A percentile compares a stretch with the other conserved stretches of the same genome.
phyloP scores from a whole-genome alignment of 805 yeast genomes.

The Wickerhamiella kurtzmanii region DNA sequence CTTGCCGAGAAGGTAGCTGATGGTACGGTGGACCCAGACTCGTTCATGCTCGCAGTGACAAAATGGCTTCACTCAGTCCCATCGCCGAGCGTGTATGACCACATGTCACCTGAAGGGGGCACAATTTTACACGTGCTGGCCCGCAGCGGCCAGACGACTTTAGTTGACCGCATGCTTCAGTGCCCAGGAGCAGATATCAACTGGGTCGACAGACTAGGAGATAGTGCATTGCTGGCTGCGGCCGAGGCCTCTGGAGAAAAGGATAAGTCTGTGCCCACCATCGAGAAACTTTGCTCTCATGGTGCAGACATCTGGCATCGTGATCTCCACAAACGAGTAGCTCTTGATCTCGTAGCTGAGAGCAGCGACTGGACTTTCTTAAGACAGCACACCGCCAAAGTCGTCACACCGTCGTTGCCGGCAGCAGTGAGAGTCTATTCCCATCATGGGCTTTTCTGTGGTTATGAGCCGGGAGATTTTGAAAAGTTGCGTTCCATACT shows the following conservation, averaged over 20 bases:
- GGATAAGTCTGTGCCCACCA: slow-evolving; percentile 29
- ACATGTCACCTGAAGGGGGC: slow-evolving; percentile 61
- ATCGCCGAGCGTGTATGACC: slow-evolving; percentile 30
- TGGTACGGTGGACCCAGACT: not conserved
- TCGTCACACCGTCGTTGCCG: slow-evolving; percentile 18
- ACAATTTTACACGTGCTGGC: slow-evolving; percentile 61
- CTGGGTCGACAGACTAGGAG: slow-evolving; percentile 39
- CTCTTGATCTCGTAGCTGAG: slow-evolving; percentile 8
- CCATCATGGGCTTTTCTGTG: not conserved
- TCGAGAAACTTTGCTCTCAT: slow-evolving; percentile 22
- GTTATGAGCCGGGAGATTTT: not conserved
- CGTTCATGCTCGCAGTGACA: slow-evolving; percentile 3
- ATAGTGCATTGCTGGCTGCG: slow-evolving; percentile 61
- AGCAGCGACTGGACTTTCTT: slow-evolving; percentile 21
- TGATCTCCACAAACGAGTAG: slow-evolving; percentile 15
- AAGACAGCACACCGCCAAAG: slow-evolving; percentile 23
- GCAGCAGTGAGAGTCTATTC: not conserved
- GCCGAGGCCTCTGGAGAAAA: slow-evolving; percentile 49
- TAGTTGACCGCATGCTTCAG: slow-evolving; percentile 2
- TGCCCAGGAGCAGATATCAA: slow-evolving; percentile 40
- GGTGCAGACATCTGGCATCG: slow-evolving; percentile 33
- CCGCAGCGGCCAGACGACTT: slow-evolving; percentile 25
- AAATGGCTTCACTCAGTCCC: slow-evolving; percentile 1
- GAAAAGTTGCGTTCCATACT: not conserved
- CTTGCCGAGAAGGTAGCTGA: slow-evolving; percentile 29